Conservation (phyloP, 495 filamentous ascomycete species). For the Penicillium crystallinum region DNA sequence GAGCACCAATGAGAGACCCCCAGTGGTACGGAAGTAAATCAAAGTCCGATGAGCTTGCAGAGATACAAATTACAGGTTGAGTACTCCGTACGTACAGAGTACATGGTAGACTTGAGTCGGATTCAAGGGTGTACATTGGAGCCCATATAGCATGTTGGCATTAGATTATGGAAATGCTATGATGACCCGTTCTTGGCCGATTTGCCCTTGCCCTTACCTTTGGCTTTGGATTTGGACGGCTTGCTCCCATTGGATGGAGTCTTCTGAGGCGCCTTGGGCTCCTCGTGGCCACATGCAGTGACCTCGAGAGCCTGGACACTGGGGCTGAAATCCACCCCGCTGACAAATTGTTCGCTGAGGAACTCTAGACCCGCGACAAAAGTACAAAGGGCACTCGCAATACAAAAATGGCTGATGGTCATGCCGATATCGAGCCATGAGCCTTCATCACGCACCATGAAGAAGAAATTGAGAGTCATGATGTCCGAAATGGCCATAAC, state of each 20-base stretch:
- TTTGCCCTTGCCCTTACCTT: conserved; percentile 10
- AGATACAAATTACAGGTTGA: no score
- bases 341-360: conserved; percentile 76
- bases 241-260: neutral
- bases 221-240: conserved; percentile 1
- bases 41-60: neutral
- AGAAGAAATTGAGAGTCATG: conserved; percentile 96
- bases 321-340: conserved; percentile 67
- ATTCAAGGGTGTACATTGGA: no score
- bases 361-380: conserved; percentile 89
- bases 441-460: conserved; percentile 90
- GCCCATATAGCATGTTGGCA: neutral
- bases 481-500: conserved; percentile 91
- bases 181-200: conserved; percentile 7
- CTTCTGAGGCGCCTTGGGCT: neutral
- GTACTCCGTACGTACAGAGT: no score
- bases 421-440: conserved; percentile 97
- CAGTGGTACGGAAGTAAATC: neutral
- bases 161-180: neutral
- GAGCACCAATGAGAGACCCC: conserved; percentile 8
- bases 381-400: conserved; percentile 81
- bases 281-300: conserved; percentile 19
- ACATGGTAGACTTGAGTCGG: no score
- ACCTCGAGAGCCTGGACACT: conserved; percentile 15
- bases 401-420: conserved; percentile 89